A percentile compares a stretch with the other conserved stretches of the same genome.
These are phyloP conservation scores for Byssochlamys sp. DNA, from an alignment of 2,329 filamentous ascomycete species.

Conservation along the genomic window DNA sequence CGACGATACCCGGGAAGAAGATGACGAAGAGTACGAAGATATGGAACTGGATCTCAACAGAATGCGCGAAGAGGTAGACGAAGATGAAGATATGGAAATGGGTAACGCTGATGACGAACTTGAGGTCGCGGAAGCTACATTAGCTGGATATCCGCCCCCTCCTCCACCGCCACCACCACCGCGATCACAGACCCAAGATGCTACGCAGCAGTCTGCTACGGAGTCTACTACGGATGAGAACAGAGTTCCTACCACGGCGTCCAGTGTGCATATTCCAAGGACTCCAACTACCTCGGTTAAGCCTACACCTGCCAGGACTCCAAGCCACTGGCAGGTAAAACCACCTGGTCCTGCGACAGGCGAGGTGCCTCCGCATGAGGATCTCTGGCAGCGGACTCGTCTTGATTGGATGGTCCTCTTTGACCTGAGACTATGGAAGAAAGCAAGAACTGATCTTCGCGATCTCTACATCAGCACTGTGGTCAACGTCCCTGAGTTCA, in stretches of 20 bases:
- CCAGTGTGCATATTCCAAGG: slow-evolving; percentile 60
- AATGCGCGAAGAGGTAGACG: slow-evolving; percentile 14
- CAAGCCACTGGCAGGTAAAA: slow-evolving; percentile 77
- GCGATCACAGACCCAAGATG: slow-evolving; percentile 8
- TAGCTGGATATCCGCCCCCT: slow-evolving; percentile 59
- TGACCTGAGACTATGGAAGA: slow-evolving; percentile 93
- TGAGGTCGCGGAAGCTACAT: slow-evolving; percentile 66
- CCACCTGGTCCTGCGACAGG: slow-evolving; percentile 57
- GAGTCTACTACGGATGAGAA: slow-evolving; percentile 9
- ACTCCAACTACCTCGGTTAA: slow-evolving; percentile 54
- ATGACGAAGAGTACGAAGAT: slow-evolving; percentile 12
- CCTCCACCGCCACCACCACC: slow-evolving; percentile 50
- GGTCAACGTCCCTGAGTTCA: slow-evolving; percentile 90
- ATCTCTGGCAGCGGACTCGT: slow-evolving; percentile 78
- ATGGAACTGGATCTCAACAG: slow-evolving; percentile 18
- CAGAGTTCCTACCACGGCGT: slow-evolving; percentile 11
- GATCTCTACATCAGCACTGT: slow-evolving; percentile 94
- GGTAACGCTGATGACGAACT: slow-evolving; percentile 54
- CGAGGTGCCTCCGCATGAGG: slow-evolving; percentile 63
- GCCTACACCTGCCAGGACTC: slow-evolving; percentile 38
- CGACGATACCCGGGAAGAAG: slow-evolving; percentile 36
- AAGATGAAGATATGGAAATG: slow-evolving; percentile 44
- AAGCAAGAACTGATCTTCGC: slow-evolving; percentile 76
- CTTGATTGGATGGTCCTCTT: slow-evolving; percentile 92
- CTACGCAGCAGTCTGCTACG: slow-evolving; percentile 6